Evolutionary conservation across 768 basidiomycete genomes (phyloP), one percentile per base, ranked within the genome.

Genomic region (Albatrellus ellisii): DNA sequence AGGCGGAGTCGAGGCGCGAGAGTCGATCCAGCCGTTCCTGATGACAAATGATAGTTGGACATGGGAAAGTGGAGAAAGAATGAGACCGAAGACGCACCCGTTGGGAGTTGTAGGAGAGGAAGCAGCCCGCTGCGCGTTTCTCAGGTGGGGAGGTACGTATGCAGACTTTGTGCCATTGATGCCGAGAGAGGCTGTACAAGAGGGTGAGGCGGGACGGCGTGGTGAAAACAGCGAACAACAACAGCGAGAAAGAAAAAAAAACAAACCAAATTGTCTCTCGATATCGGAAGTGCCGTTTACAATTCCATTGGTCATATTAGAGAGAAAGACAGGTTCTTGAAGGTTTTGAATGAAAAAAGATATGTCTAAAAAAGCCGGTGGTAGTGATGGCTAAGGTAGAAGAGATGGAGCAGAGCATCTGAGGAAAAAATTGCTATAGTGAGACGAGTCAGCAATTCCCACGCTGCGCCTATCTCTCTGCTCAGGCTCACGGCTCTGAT

Each of bases 241-340:
- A 33, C 45, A 42, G 42, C 29, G 39, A 20, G 15, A 28, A 38
- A 17, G 26, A 42, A 51, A 29, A 41, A 29, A 39, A 43, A 15
- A 66, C 75, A 51, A 49, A 83, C 84, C 72, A 61, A 88, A 82
- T 60, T 77, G 71, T 59, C 68, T 67, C 70, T 87, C 83, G 56
- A 86, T 66, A 65, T 72, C 77, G 62, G 70, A 61, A 56, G 63
- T 66, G 60, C 71, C 77, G 66, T 86, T 84, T 81, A 84, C 75
- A 71, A 76, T 75, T 75, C 81, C 84, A 87, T 86, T 86, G 69
- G 82, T 78, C 84, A 87, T 87, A 84, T 80, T 72, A 69, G 60
- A 58, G 47, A 43, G 51, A 54, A 57, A 44, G 43, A 22, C 33
- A 34, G 26, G 24, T 50, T n/a, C n/a, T 48, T 48, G 36, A 24